Base-by-base conservation (phyloP, 78 protist genomes). In the Dictyostelium discoideum region DNA sequence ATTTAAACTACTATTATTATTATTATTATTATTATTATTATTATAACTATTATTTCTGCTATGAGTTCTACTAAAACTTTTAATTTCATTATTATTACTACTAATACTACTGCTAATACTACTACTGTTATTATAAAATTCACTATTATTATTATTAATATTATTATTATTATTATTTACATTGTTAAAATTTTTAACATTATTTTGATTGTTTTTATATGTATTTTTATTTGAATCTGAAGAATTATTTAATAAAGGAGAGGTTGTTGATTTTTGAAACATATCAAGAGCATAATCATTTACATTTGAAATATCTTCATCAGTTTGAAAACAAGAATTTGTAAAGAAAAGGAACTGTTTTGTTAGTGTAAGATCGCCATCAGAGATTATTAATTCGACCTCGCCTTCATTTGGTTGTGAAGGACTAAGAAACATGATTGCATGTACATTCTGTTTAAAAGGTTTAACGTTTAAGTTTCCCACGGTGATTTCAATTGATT, bases 281-380 rank as follows among this genome's bases (percentile, higher is more conserved):
- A 39, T 74, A 18, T 90, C 88, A 22, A 82, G 57, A 5, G 95
- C 95, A 82, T 90, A 82, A 13, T 83, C 42, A 72, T 90, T 80
- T 18, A 46, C 29, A 11, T 90, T 85, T 11, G 44, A 37, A 10
- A 90, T 42, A 54, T 90, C 95, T 3, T 82, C 84, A 73, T 90
- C 88, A n/a, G 87, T 82, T 46, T 72, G 82, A 78, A 90, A 90
- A 50, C 81, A 81, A 48, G 84, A 72, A 63, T 90, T 72, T 26
- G 95, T 82, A 77, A 46, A 90, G 48, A 82, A 73, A 10, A 90
- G 8, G 18, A 44, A 11, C 73, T 90, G 95, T 73, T 73, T 67
- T 10, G 95, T 32, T 0, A 90, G 78, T 16, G 65, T 16, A 79
- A 14, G n/a, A 1, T 44, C 63, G 40, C 82, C 83, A 42, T 90